Conservation (phyloP, 306 rosid species). For the Cicer arietinum region DNA sequence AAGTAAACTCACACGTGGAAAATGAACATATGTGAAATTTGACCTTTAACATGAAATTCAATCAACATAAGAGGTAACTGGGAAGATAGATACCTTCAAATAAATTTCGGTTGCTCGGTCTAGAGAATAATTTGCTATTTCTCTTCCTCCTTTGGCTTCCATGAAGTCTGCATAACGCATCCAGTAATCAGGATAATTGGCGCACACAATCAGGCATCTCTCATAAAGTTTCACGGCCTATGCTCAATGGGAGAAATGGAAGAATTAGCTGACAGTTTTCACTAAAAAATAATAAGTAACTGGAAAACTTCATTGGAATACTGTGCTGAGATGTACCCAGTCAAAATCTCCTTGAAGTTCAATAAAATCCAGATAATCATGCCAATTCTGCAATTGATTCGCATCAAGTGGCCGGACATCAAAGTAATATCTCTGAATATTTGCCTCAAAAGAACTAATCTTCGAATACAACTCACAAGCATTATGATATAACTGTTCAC, state of each 20-base stretch:
- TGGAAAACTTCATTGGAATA: conserved; percentile 38
- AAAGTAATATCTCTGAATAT: conserved; percentile 73
- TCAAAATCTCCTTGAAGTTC: conserved; percentile 90
- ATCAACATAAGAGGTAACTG: conserved; percentile 28
- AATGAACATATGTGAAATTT: conserved; percentile 14
- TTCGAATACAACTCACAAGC: conserved; percentile 64
- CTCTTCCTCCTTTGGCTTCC: conserved; percentile 96
- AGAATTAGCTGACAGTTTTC: conserved; percentile 18
- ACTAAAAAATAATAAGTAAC: background rate
- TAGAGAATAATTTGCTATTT: conserved; percentile 80
- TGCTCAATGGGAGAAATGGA: conserved; percentile 38
- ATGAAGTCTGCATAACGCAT: conserved; percentile 86
- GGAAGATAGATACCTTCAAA: conserved; percentile 67
- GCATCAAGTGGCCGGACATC: conserved; percentile 72
- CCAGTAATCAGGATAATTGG: conserved; percentile 93
- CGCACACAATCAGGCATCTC: conserved; percentile 92
- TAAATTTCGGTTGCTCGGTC: conserved; percentile 79
- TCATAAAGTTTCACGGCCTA: conserved; percentile 90
- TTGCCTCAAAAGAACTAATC: conserved; percentile 67
- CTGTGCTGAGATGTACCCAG: conserved; percentile 66
- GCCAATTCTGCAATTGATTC: conserved; percentile 86
- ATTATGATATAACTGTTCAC: conserved; percentile 68
- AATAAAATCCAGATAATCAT: conserved; percentile 79
- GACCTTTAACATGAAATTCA: conserved; percentile 40
- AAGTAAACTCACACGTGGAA: background rate